Evolutionary conservation across 2,329 filamentous ascomycete species (phyloP).

Genomic region (Beauveria australis): DNA sequence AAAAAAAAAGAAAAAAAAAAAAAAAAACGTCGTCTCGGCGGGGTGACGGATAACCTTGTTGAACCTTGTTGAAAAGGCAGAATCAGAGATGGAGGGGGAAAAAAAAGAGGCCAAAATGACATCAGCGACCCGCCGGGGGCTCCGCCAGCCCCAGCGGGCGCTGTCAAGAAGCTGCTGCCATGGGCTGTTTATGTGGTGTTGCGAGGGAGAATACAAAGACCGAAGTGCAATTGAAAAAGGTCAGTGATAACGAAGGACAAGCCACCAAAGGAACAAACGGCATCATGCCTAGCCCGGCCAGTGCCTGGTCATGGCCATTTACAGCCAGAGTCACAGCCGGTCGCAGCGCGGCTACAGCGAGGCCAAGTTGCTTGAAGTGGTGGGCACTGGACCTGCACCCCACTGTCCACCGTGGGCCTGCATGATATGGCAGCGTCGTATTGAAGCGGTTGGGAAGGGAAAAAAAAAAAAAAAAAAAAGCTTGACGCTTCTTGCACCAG

Average conservation of each 20-base stretch:
- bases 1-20: background rate
- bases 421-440: background rate
- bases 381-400: background rate
- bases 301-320: too few species aligned
- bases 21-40: background rate
- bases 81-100: too few species aligned
- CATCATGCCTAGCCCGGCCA: too few species aligned
- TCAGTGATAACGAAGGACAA: too few species aligned
- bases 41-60: background rate
- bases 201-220: too few species aligned
- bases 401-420: background rate
- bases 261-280: too few species aligned
- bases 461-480: background rate
- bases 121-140: slow-evolving; percentile 5
- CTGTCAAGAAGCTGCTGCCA: background rate
- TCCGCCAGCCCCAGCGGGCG: slow-evolving; percentile 4
- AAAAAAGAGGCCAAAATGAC: slow-evolving; percentile 2
- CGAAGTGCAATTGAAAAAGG: too few species aligned
- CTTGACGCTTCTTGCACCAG: background rate
- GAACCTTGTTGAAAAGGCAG: background rate
- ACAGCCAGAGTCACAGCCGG: background rate
- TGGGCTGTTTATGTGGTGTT: background rate
- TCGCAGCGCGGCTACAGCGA: background rate
- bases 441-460: background rate
- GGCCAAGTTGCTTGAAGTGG: background rate